phyloP scores from a whole-genome alignment of 805 yeast species.

The Kuraishia cidri region DNA sequence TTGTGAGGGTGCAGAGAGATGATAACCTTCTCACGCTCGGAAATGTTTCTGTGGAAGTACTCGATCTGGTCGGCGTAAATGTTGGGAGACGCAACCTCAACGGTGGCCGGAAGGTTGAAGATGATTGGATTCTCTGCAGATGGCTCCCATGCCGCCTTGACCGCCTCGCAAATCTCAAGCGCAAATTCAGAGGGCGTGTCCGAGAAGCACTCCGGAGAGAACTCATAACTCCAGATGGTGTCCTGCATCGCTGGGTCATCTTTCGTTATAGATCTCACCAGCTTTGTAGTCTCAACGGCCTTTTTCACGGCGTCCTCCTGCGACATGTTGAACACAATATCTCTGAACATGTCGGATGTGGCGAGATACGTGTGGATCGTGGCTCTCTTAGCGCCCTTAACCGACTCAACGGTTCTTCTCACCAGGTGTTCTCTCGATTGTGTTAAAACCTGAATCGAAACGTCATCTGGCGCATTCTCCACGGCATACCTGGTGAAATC shows the following conservation, averaged over 20 bases:
- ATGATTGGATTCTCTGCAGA: conserved; percentile 56
- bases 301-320: conserved; percentile 47
- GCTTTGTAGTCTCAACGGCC: conserved; percentile 55
- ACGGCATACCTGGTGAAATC: conserved; percentile 74
- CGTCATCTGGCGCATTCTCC: conserved; percentile 68
- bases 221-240: conserved; percentile 69
- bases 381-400: conserved; percentile 69
- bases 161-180: conserved; percentile 63
- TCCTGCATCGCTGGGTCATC: conserved; percentile 44
- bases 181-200: conserved; percentile 62
- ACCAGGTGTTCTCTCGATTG: conserved; percentile 74
- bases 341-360: conserved; percentile 65
- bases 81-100: conserved; percentile 75
- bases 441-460: conserved; percentile 64
- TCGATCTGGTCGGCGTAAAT: conserved; percentile 82
- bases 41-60: conserved; percentile 51
- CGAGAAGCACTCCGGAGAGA: conserved; percentile 74
- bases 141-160: conserved; percentile 69
- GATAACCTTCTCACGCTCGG: conserved; percentile 62
- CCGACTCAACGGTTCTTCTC: conserved; percentile 60
- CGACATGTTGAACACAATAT: conserved; percentile 59
- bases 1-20: conserved; percentile 78
- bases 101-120: conserved; percentile 80
- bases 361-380: conserved; percentile 73
- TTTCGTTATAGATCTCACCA: conserved; percentile 60